These are phyloP conservation scores for Pichia californica DNA, from an alignment of 805 yeast genomes.

Conservation along the genomic window DNA sequence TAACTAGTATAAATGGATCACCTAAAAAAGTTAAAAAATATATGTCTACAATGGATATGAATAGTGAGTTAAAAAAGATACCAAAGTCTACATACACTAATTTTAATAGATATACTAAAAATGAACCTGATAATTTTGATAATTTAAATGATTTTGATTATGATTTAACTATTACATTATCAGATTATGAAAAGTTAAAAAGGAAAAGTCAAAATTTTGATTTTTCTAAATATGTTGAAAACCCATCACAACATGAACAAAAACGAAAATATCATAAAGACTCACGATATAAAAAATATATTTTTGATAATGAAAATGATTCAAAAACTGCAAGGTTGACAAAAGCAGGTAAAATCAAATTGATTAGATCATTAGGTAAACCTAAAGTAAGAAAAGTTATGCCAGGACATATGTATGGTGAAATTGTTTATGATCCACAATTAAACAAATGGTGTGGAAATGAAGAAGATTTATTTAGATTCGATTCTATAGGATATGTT, in stretches of 20 bases:
- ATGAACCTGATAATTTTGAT: constrained; percentile 23
- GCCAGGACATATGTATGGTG: constrained; percentile 29
- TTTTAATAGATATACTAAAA: background rate
- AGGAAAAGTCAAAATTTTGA: constrained; percentile 24
- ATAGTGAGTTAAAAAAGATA: background rate
- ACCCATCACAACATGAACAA: constrained; percentile 10
- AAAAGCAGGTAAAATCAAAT: constrained; percentile 27
- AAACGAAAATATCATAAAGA: background rate
- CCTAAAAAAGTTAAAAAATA: constrained; percentile 22
- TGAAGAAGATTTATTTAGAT: constrained; percentile 47
- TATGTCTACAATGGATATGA: constrained; percentile 26
- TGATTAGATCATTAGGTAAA: constrained; percentile 25
- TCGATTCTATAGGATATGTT: constrained; percentile 39
- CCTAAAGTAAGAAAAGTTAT: constrained; percentile 21
- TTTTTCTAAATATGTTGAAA: constrained; percentile 24
- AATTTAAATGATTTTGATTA: constrained; percentile 22
- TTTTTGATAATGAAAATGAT: background rate
- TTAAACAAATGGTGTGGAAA: constrained; percentile 60
- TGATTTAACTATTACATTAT: constrained; percentile 24
- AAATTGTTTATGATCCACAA: constrained; percentile 49
- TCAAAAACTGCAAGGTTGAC: constrained; percentile 19
- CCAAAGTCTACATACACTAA: background rate
- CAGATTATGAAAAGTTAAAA: constrained; percentile 22
- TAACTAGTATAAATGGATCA: constrained; percentile 12
- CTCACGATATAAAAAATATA: constrained; percentile 1